Evolutionary conservation across 495 filamentous ascomycete genomes (phyloP).

Genomic region (Ascobolus immersus): DNA sequence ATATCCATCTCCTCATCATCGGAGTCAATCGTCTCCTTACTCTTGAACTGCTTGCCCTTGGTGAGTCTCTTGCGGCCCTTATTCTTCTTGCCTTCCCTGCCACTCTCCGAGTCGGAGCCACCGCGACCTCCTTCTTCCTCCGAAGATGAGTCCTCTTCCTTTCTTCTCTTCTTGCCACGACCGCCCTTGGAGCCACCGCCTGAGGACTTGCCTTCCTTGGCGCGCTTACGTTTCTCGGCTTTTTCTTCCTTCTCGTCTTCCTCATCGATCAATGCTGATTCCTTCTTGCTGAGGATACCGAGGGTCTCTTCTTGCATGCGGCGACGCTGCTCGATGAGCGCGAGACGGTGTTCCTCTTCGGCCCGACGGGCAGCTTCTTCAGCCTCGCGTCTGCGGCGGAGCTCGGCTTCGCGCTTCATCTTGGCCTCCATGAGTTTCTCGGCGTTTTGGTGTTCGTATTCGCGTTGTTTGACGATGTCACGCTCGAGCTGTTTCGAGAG

Average conservation of each 20-base stretch:
- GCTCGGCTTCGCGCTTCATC: constrained; percentile 48
- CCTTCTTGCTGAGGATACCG: too few relatives aligned
- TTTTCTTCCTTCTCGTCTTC: constrained; percentile 40
- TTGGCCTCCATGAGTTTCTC: constrained; percentile 53
- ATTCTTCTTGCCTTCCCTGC: constrained; percentile 16
- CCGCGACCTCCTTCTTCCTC: constrained; percentile 21
- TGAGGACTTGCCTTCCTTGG: constrained; percentile 40
- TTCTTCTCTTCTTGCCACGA: constrained; percentile 44
- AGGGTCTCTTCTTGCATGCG: constrained; percentile 53
- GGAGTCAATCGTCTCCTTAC: constrained; percentile 52
- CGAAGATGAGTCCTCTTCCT: constrained; percentile 31
- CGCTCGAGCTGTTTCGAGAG: constrained; percentile 75
- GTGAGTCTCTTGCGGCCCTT: constrained; percentile 36
- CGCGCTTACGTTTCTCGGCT: constrained; percentile 39
- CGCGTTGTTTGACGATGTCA: constrained; percentile 53
- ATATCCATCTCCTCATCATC: constrained; percentile 35
- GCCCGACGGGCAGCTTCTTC: constrained; percentile 35
- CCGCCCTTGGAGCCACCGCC: constrained; percentile 24
- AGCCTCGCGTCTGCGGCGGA: constrained; percentile 46
- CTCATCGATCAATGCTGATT: constrained; percentile 42
- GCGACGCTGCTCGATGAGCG: constrained; percentile 58
- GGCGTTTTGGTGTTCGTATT: constrained; percentile 85
- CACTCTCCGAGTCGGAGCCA: constrained; percentile 12
- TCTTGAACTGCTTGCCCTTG: constrained; percentile 45
- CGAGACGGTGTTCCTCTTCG: constrained; percentile 42